Evolutionary conservation across 108 stramenopile species (phyloP), one percentile per base, ranked within the genome.

Genomic region (Bacterosira constricta): DNA sequence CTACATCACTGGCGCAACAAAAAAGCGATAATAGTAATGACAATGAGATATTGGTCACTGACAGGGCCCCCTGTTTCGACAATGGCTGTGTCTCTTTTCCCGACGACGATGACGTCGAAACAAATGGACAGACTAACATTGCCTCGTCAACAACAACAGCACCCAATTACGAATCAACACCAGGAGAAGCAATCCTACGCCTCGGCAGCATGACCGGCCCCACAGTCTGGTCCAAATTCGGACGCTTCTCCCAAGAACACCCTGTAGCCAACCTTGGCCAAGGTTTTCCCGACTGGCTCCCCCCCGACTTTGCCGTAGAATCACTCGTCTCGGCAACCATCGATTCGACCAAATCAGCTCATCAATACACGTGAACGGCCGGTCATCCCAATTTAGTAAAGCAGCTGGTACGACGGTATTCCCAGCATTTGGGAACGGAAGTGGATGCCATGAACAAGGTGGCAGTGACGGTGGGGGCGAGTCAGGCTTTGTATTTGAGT

Each of bases 351-450:
- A 58, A 85, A 51, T 82, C 78, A 1, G 86, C 88, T 4, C 93
- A 96, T 73, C 97, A 99, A 83, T 99, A 99, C 79, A 96, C 97
- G 11, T 73, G 96, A 34, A 88, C 95, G 8, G 96, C 91, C 12
- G 98, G 98, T 1, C 97, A 99, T 66, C 92, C 93, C 7, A 81
- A 86, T 27, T 87, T 99, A 32, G 95, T 96, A n/a, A 47, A 94
- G 50, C 85, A 90, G 39, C 80, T 98, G 21, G 96, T 93, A 8
- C 62, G 84, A 30, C 80, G 96, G n/a, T 99, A 99, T 86, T 81
- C 80, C 13, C 80, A 67, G 35, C 94, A 97, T 71, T 51, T 99
- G 70, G 53, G 79, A 31, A 73, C 91, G 46, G 81, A 83, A 11
- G 81, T 98, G 29, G 85, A 97, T 44, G 84, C 90, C 9, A 80